These are phyloP conservation scores for Scolecobasidium constrictum DNA, from an alignment of 2,329 filamentous ascomycete species.

Conservation along the genomic window DNA sequence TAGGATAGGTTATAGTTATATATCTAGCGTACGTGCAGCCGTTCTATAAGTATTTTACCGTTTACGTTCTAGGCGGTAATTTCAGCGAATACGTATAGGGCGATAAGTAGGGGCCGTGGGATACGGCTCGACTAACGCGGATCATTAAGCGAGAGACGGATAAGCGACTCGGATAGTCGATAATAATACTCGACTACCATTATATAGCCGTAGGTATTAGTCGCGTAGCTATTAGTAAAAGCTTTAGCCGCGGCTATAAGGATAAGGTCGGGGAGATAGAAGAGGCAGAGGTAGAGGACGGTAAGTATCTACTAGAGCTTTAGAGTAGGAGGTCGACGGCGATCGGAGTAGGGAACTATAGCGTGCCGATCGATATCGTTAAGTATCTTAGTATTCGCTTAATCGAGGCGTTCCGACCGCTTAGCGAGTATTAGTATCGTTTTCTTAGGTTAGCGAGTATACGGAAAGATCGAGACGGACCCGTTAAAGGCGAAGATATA, in stretches of 20 bases:
- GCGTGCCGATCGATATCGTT: conserved; percentile 14
- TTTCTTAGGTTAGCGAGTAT: conserved; percentile 10
- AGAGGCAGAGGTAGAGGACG: conserved; percentile 14
- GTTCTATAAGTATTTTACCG: conserved; percentile 14
- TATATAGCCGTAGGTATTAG: conserved; percentile 14
- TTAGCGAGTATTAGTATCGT: conserved; percentile 6
- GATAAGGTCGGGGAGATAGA: conserved; percentile 14
- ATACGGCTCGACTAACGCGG: conserved; percentile 11
- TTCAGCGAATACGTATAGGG: conserved; percentile 9
- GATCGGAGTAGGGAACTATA: conserved; percentile 12
- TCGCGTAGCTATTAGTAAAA: conserved; percentile 11
- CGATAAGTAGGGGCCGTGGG: conserved; percentile 10
- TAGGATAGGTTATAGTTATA: conserved; percentile 15
- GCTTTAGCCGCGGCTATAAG: conserved; percentile 14
- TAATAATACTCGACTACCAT: conserved; percentile 14
- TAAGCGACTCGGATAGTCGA: conserved; percentile 12
- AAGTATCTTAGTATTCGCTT: conserved; percentile 15
- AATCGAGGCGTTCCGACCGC: conserved; percentile 14
- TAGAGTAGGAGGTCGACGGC: conserved; percentile 7
- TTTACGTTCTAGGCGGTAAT: conserved; percentile 11
- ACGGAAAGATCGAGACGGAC: background rate
- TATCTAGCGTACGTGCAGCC: conserved; percentile 16
- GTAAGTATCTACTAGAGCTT: conserved; percentile 12
- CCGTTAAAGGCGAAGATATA: too few relatives aligned
- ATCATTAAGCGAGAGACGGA: conserved; percentile 13